Evolutionary conservation across 192 early-diverging fungal species (phyloP).

Genomic region (Allomyces javanicus): DNA sequence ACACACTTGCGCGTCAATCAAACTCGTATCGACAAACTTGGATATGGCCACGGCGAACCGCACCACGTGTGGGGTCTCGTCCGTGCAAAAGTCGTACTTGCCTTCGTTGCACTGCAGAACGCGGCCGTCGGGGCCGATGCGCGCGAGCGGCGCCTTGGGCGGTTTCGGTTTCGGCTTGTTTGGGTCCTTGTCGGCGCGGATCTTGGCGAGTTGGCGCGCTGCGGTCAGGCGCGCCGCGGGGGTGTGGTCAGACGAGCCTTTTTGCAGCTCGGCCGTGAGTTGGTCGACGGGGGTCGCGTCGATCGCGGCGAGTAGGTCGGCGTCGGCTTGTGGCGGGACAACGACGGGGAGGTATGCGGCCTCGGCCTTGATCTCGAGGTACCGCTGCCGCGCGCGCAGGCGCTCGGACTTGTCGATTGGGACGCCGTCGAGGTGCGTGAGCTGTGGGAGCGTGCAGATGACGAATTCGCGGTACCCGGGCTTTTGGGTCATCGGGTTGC

Average conservation of each 20-base stretch:
- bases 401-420: constrained; percentile 35
- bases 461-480: constrained; percentile 33
- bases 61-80: constrained; percentile 7
- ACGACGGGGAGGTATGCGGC: neutral
- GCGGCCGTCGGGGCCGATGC: constrained; percentile 17
- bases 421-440: constrained; percentile 29
- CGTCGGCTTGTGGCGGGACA: neutral
- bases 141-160: constrained; percentile 3
- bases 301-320: neutral
- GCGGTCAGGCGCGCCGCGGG: constrained; percentile 26
- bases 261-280: too few species aligned
- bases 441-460: constrained; percentile 25
- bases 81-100: constrained; percentile 21
- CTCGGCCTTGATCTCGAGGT: constrained; percentile 8
- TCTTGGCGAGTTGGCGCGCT: constrained; percentile 22
- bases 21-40: constrained; percentile 28
- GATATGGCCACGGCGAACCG: constrained; percentile 19
- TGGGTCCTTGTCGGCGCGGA: constrained; percentile 11
- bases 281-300: neutral
- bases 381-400: constrained; percentile 23
- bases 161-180: neutral
- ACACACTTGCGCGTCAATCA: constrained; percentile 28
- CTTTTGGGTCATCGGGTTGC: constrained; percentile 27
- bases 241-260: constrained; percentile 11
- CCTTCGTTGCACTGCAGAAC: constrained; percentile 33